Evolutionary conservation across 192 early-diverging fungal genomes (phyloP), one percentile per base, ranked within the genome.

Genomic region (Paraglomus brasilianum): DNA sequence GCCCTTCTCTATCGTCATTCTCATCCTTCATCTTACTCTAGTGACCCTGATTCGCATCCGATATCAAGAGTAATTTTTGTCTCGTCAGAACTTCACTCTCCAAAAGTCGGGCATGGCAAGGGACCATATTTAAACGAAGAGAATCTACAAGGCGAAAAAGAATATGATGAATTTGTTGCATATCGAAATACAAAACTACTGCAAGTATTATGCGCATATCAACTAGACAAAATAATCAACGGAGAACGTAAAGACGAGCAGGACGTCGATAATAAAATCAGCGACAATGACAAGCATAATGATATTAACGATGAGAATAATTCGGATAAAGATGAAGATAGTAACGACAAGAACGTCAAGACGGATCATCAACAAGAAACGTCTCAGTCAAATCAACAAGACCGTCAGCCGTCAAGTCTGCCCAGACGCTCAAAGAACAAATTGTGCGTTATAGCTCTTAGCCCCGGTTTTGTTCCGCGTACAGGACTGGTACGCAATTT

Each of bases 161-260:
- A 65, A 0, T 80, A 77, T 72, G 73, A 78, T 24, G 74, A 70
- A 1, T 56, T 77, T 70, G 41, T 73, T 36, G 53, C 65, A 5
- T 80, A 80, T 52, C 71, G 73, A 30, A 74, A 75, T 66, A 58
- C 73, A 0, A 80, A 80, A 69, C 59, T 80, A 8, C 59, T 53
- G 22, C 76, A 75, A 45, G 36, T 65, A 8, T 49, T 75, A 21
- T 75, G 61, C 41, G 69, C 22, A 21, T 56, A 62, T 17, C 44
- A 64, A n/a, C 56, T 72, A 21, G 48, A 66, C 42, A 66, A 66
- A 17, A 13, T 42, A 51, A 41, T 66, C 36, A 50, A 66, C 14
- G 30, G 38, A 19, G 64, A 66, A 30, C 1, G 17, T 11, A 21
- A 1, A 2, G 36, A 56, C 10, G 72, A 64, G 66, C 67, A 62